phyloP scores from a whole-genome alignment of 352 stramenopile species.

The Peronospora farinosa region DNA sequence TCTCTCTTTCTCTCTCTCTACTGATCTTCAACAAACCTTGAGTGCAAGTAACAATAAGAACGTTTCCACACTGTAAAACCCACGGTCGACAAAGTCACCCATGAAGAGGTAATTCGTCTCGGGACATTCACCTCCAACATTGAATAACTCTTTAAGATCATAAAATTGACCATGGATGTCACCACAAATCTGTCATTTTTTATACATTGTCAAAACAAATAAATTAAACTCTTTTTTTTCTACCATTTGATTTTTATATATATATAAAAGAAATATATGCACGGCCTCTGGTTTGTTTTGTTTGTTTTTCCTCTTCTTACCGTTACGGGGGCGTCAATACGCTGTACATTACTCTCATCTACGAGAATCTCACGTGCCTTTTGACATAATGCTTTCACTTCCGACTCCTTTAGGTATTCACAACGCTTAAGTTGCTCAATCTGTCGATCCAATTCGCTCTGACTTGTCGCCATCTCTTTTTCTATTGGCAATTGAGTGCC shows the following conservation, averaged over 20 bases:
- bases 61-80: constrained; percentile 99
- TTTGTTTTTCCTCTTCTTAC: constrained; percentile 67
- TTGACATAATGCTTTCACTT: constrained; percentile 97
- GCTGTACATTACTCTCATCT: constrained; percentile 99
- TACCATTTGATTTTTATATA: no score
- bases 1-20: neutral
- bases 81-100: constrained; percentile 99
- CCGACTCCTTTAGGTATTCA: constrained; percentile 97
- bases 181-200: constrained; percentile 96
- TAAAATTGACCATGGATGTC: constrained; percentile 99
- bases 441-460: constrained; percentile 82
- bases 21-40: constrained; percentile 81
- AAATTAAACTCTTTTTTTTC: constrained; percentile 12
- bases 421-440: constrained; percentile 92
- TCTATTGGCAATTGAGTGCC: constrained; percentile 22
- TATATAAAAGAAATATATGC: no score
- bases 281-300: no score
- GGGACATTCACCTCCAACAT: constrained; percentile 95
- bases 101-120: constrained; percentile 99
- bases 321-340: constrained; percentile 97
- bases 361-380: constrained; percentile 98
- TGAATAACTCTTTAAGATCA: constrained; percentile 98
- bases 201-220: neutral
- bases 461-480: constrained; percentile 62
- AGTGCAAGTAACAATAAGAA: constrained; percentile 96